These are phyloP conservation scores for Yueomyces sp. DNA, from an alignment of 805 yeast species.

Conservation along the genomic window DNA sequence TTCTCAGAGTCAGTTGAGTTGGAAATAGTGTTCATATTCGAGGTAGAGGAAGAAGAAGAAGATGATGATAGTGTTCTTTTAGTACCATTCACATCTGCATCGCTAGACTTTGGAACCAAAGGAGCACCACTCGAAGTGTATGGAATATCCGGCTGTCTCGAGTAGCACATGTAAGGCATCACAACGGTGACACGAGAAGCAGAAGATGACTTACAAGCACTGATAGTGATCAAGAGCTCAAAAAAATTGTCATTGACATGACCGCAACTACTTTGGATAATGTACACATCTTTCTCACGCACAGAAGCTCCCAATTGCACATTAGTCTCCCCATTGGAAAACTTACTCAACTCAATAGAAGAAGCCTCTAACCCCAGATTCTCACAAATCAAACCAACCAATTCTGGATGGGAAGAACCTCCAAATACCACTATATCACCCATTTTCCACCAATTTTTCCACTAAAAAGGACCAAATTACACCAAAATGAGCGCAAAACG, in stretches of 20 bases:
- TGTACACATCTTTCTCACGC: slow-evolving; percentile 90
- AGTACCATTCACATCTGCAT: slow-evolving; percentile 29
- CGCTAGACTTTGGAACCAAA: slow-evolving; percentile 32
- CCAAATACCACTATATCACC: slow-evolving; percentile 61
- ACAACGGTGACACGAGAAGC: slow-evolving; percentile 85
- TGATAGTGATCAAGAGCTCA: slow-evolving; percentile 68
- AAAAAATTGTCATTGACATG: slow-evolving; percentile 78
- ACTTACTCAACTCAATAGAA: slow-evolving; percentile 46
- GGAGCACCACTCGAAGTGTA: slow-evolving; percentile 72
- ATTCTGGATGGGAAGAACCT: slow-evolving; percentile 77
- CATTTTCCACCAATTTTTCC: slow-evolving; percentile 1
- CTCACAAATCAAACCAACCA: slow-evolving; percentile 63
- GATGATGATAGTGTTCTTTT: slow-evolving; percentile 26
- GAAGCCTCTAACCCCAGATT: slow-evolving; percentile 67
- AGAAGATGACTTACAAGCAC: slow-evolving; percentile 89
- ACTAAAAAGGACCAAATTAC: not conserved
- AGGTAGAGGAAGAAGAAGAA: slow-evolving; percentile 11
- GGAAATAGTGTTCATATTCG: slow-evolving; percentile 14
- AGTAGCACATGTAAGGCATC: slow-evolving; percentile 86
- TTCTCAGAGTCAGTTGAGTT: slow-evolving; percentile 7
- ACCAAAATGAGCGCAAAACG: no score
- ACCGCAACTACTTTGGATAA: slow-evolving; percentile 76
- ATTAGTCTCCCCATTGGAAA: slow-evolving; percentile 88
- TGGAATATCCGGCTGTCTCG: slow-evolving; percentile 91
- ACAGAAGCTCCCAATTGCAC: slow-evolving; percentile 80